A percentile compares a stretch with the other conserved stretches of the same genome.
These are phyloP conservation scores for Millerago galiae DNA, from an alignment of 805 yeast species.

Conservation along the genomic window DNA sequence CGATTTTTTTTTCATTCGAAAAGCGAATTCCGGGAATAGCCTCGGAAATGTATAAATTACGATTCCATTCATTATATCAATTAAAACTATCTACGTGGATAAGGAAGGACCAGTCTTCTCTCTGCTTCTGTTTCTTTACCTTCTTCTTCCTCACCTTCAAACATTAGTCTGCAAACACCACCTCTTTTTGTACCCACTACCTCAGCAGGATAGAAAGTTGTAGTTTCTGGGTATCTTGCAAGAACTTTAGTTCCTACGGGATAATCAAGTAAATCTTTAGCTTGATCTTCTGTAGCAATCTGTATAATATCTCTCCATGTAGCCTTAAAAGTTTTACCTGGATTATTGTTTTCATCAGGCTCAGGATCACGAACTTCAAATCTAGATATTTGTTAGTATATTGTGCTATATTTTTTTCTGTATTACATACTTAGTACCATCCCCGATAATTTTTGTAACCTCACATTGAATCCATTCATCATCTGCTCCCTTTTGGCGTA, in stretches of 20 bases:
- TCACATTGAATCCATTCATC: constrained; percentile 96
- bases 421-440: constrained; percentile 40
- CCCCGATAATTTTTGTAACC: constrained; percentile 69
- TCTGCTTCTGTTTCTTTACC: constrained; percentile 93
- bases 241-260: constrained; percentile 77
- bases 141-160: constrained; percentile 96
- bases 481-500: constrained; percentile 62
- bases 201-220: constrained; percentile 92
- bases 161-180: constrained; percentile 70
- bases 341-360: constrained; percentile 88
- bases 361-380: constrained; percentile 97
- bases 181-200: constrained; percentile 73
- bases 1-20: background rate
- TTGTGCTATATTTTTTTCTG: background rate
- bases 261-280: constrained; percentile 40
- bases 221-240: constrained; percentile 95
- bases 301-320: constrained; percentile 72
- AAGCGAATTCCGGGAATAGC: background rate
- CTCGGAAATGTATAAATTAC: background rate
- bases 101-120: constrained; percentile 75
- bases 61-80: background rate
- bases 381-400: constrained; percentile 24
- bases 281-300: constrained; percentile 52
- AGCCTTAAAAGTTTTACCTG: constrained; percentile 81
- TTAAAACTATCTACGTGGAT: constrained; percentile 35